Base-by-base conservation (phyloP, 176 grass and related monocot genomes). In the Triticum urartu region DNA sequence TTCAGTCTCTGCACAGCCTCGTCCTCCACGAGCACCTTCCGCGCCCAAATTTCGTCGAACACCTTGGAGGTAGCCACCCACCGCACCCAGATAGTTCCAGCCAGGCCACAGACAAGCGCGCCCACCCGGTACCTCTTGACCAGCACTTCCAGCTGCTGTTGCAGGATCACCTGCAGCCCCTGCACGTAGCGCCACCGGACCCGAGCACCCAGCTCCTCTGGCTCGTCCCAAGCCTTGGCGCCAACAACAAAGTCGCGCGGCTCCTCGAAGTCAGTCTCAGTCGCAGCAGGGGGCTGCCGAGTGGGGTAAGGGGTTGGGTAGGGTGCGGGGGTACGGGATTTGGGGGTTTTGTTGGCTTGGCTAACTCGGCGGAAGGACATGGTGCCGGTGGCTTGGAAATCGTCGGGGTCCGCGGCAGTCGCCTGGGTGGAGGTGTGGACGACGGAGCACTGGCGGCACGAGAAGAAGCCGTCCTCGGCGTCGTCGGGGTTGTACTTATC, bases 121-220 rank as follows among this genome's bases (percentile, higher is more conserved):
- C 92, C 66, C 39, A 92, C 89, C n/a, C 85, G 87, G 66, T 90
- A 87, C 48, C 64, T 86, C 85, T 95, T 89, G 20, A 98, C 91
- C 61, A 95, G 87, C 34, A 81, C 91, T 83, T 98, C 89, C 62
- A 90, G 79, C 71, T 98, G 95, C 39, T 26, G 78, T 81, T 90
- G 89, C 45, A 98, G 80, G 83, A 92, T 98, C 52, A 95, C 83
- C 85, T 98, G 95, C 69, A 98, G 61, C 11, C 95, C 95, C 68
- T 64, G 74, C 60, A 95, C 80, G 34, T 98, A 93, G 45, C 92
- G 81, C 74, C 62, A 65, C 68, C 91, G 92, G 33, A 95, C 78
- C 72, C 62, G 62, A 6, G 2, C 30, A 0, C 68, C 91, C 15
- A 94, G 56, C n/a, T 77, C 63, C 30, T 83, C 88, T 5, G 68